phyloP scores from a whole-genome alignment of 164 flowering plant species.

The Aristolochia contorta region DNA sequence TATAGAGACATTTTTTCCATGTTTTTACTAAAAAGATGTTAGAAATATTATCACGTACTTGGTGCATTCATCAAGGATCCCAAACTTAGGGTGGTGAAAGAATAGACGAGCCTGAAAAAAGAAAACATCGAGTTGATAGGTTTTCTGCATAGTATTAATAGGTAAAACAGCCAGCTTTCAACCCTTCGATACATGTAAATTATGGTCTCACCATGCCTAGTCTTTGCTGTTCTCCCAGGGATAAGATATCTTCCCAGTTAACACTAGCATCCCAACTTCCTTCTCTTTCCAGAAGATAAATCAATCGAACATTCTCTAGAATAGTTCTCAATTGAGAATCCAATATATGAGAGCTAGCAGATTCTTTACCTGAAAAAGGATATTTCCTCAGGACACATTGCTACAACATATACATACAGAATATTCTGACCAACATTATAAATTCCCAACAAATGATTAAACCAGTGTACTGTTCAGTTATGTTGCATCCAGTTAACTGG shows the following conservation, averaged over 20 bases:
- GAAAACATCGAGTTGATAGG: neutral
- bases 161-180: neutral
- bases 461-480: too few species aligned
- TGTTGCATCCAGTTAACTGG: too few species aligned
- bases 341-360: slow-evolving; percentile 23
- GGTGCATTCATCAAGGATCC: slow-evolving; percentile 97
- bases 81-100: slow-evolving; percentile 90
- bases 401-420: too few species aligned
- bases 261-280: slow-evolving; percentile 71
- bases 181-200: neutral
- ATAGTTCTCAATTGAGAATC: slow-evolving; percentile 54
- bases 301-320: slow-evolving; percentile 70
- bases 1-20: neutral
- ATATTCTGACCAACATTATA: too few species aligned
- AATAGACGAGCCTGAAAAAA: slow-evolving; percentile 75
- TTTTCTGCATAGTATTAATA: neutral
- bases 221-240: slow-evolving; percentile 98
- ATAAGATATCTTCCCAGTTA: slow-evolving; percentile 92
- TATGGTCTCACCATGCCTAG: slow-evolving; percentile 82
- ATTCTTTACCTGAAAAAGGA: slow-evolving; percentile 28
- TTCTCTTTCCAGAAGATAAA: slow-evolving; percentile 81
- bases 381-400: too few species aligned
- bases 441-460: too few species aligned
- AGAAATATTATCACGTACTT: slow-evolving; percentile 43
- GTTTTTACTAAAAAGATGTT: neutral